Base-by-base conservation (phyloP, 1,284 basidiomycete species). In the Austroboletus niveus region DNA sequence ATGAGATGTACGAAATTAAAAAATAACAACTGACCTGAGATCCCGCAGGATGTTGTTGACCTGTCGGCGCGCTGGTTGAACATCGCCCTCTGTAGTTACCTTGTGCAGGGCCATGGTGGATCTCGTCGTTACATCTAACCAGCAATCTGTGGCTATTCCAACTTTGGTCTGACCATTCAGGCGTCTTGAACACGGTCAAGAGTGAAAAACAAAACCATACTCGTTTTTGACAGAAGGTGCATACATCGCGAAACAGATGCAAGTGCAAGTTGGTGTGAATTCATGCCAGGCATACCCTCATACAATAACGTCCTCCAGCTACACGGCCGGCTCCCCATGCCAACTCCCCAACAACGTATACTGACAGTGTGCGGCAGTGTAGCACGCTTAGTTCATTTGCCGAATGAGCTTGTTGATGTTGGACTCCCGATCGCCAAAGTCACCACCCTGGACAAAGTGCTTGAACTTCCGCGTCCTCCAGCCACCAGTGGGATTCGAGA, bases 401-500 rank as follows among this genome's bases (percentile, higher is more conserved):
- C 93, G 82, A 75, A 98, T 85, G 75, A 98, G 90, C 75, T 90
- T 89, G 86, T 96, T 96, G 81, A 98, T 98, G 81, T 92, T 92
- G 66, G 79, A 78, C 77, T 98, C 95, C 70, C 94, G 90, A 82
- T 98, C 87, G 75, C 95, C 95, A 71, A 90, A 89, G 80, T 98
- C 95, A 78, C 95, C 94, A 69, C 92, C 92, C 80, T 94, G 84
- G 57, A 96, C 83, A 72, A 81, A 95, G 77, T 92, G 89, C 77
- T 88, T 93, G 87, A 98, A 96, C 81, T 99, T 99, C 72, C 94
- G 84, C 69, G 82, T 85, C 76, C 92, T 89, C 94, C 94, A 99
- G 66, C 97, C 97, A 63, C 97, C 96, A 66, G 84, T 98, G 54
- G 97, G 95, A 87, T 98, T 98, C 63, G 94, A 97, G 58, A 99